These are phyloP conservation scores for Erigeron philadelphicus DNA, from an alignment of 140 eudicot genomes.

Conservation along the genomic window DNA sequence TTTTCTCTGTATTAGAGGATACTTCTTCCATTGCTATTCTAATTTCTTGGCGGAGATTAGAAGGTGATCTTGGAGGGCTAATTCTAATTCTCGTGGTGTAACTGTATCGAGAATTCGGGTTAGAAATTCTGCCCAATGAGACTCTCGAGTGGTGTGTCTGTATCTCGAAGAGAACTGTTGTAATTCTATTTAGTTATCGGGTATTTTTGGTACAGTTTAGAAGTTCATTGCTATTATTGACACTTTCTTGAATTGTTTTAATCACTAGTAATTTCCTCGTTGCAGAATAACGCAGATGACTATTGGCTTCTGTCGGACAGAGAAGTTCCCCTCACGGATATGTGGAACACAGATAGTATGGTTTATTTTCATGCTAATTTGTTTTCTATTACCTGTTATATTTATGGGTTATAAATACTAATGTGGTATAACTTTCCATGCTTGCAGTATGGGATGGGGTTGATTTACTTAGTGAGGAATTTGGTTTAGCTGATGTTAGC, in stretches of 20 bases:
- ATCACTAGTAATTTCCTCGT: neutral
- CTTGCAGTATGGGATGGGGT: constrained; percentile 40
- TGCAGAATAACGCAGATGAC: constrained; percentile 47
- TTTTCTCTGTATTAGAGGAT: constrained; percentile 7
- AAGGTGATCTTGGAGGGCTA: too few species aligned
- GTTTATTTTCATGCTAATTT: constrained; percentile 9
- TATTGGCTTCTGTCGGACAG: constrained; percentile 64
- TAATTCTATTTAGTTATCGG: too few species aligned
- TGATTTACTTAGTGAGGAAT: constrained; percentile 40
- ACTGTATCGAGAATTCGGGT: too few species aligned
- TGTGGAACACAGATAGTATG: constrained; percentile 65
- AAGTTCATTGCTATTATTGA: too few species aligned
- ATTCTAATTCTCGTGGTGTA: too few species aligned
- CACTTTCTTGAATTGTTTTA: neutral
- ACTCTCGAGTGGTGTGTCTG: too few species aligned
- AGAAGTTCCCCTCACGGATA: constrained; percentile 53
- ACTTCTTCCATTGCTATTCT: constrained; percentile 11
- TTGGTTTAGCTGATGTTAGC: constrained; percentile 39
- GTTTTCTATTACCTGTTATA: neutral
- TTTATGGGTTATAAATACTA: neutral
- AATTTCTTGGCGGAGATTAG: neutral
- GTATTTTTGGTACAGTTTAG: too few species aligned
- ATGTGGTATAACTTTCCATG: constrained; percentile 2
- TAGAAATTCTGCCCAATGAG: too few species aligned
- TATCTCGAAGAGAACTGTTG: too few species aligned